Conservation (phyloP, 1,284 basidiomycete species). For the Apiotrichum montevideense region DNA sequence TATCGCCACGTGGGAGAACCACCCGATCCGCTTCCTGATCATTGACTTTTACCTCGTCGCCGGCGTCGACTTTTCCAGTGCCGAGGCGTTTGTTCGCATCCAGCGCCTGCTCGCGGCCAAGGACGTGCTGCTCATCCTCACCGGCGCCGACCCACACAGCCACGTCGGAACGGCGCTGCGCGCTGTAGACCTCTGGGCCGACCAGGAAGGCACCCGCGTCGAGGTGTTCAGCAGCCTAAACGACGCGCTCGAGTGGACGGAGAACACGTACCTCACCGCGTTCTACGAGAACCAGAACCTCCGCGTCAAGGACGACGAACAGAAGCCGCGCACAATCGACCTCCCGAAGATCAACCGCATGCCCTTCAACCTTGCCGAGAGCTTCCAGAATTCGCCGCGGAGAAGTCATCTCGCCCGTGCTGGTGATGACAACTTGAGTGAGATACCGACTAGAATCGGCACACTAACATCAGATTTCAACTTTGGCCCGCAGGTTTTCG, state of each 20-base stretch:
- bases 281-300: conserved; percentile 41
- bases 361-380: conserved; percentile 52
- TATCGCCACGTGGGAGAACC: conserved; percentile 64
- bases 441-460: neutral
- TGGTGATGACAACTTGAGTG: conserved; percentile 51
- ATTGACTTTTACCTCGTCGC: conserved; percentile 78
- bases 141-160: conserved; percentile 65
- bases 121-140: conserved; percentile 78
- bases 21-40: conserved; percentile 82
- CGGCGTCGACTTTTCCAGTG: conserved; percentile 89
- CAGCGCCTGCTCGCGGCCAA: conserved; percentile 74
- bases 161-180: conserved; percentile 63
- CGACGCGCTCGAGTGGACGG: conserved; percentile 93
- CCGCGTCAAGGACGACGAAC: conserved; percentile 14
- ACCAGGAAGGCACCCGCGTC: conserved; percentile 58
- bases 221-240: conserved; percentile 79
- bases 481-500: neutral
- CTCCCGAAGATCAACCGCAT: conserved; percentile 39
- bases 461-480: neutral
- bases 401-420: conserved; percentile 68
- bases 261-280: conserved; percentile 67
- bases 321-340: conserved; percentile 24
- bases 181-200: conserved; percentile 67
- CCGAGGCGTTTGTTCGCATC: conserved; percentile 89
- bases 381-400: conserved; percentile 66